Base-by-base conservation (phyloP, 306 rosid species). In the Abrus pulchellus region DNA sequence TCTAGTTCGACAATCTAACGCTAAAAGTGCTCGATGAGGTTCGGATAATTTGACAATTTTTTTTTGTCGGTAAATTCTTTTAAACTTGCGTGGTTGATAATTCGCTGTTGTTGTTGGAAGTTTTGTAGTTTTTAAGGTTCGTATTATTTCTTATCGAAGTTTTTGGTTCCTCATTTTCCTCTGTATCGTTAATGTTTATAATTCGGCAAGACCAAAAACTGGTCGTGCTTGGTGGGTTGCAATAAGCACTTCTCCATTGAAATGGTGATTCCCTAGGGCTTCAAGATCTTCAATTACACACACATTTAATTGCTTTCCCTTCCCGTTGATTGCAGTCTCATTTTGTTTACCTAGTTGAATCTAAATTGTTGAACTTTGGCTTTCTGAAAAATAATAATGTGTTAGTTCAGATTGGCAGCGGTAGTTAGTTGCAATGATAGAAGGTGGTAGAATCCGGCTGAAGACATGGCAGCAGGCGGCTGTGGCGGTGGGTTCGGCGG, bases 381-480 rank as follows among this genome's bases (percentile, higher is more conserved):
- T 43, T 67, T 27, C 72, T 27, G 38, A 44, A 47, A n/a, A 43
- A 20, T 4, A 43, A 28, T 67, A 7, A 40, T 43, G 54, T 67
- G 8, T 67, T 5, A 4, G 6, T 41, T 66, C 53, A 66, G 72
- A 66, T 66, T 20, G 72, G 72, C 54, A 66, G 43, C 54, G 20
- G 6, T 6, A 52, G 56, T 34, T 9, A 69, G 43, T 69, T 60
- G 81, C 50, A 41, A 92, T 94, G 96, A 86, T 87, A 11, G 89
- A 74, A 65, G 88, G 89, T 40, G 86, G 72, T 38, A 92, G 87
- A 49, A 81, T 89, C 63, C 88, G 65, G 80, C 90, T 95, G 53
- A 95, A 89, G 27, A 34, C 85, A 41, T 93, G 97, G 98, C 98
- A 95, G 96, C 94, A 89, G 85, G 89, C 92, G 3, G 94, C 99